These are phyloP conservation scores for Eucalyptus fibrosa DNA, from an alignment of 345 rosid species.

Conservation along the genomic window DNA sequence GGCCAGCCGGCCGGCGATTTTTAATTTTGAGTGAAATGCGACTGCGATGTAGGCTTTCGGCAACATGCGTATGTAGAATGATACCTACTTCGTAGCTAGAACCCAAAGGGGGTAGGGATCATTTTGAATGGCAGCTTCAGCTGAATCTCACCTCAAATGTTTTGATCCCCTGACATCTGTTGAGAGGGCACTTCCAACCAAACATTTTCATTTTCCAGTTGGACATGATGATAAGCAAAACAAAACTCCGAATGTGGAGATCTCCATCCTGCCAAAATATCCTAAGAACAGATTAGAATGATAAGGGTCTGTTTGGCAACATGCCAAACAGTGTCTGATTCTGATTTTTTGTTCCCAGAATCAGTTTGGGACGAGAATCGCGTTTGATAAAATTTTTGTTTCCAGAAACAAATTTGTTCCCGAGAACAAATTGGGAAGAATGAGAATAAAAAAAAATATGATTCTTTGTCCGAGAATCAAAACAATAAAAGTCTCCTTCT, in stretches of 20 bases:
- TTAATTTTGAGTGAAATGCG: not conserved
- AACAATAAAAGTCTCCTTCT: no score
- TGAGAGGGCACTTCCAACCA: not conserved
- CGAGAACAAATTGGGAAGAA: no score
- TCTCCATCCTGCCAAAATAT: not conserved
- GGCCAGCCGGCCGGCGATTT: not conserved
- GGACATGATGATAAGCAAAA: not conserved
- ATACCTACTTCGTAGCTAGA: not conserved
- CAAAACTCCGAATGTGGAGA: not conserved
- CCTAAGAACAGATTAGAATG: not conserved
- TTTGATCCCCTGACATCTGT: not conserved
- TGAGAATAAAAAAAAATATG: no score
- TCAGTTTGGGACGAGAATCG: no score
- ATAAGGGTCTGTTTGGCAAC: no score
- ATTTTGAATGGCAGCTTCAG: not conserved
- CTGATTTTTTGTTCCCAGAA: no score
- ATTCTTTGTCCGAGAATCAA: no score
- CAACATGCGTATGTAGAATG: not conserved
- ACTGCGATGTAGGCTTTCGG: not conserved
- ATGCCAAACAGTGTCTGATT: no score
- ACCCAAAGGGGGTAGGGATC: not conserved
- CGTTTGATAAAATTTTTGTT: no score
- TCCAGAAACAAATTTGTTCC: no score
- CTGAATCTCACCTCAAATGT: not conserved
- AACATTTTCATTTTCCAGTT: not conserved